Base-by-base conservation (phyloP, 306 rosid genomes). In the Elaeagnus macrophylla region DNA sequence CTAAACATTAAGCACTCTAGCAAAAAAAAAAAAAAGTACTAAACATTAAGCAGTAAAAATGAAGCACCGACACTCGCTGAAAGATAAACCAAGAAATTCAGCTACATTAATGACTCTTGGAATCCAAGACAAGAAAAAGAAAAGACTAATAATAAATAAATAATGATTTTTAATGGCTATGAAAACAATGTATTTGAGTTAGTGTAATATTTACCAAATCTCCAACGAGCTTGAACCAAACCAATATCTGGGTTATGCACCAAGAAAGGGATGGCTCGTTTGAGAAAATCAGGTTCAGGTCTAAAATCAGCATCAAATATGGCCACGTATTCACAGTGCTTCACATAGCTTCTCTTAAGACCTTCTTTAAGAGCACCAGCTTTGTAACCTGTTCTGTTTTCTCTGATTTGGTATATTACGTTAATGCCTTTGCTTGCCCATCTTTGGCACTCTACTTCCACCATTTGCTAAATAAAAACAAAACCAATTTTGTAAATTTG, bases 341-440 rank as follows among this genome's bases (percentile, higher is more conserved):
- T 87, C 0, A 93, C 99, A 50, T 93, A 93, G 76, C 73, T 80
- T 12, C 95, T 81, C 54, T 93, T 93, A 2, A 93, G 76, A 0
- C 99, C 99, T 73, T 93, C 99, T 60, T 93, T 93, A 2, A 93
- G 66, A 20, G 99, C 99, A 7, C 99, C 99, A 0, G 99, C 99
- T 72, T 93, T 93, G 84, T 93, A 93, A 0, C 99, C 96, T 0
- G 56, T 64, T 55, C 99, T 75, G 17, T 18, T 84, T 18, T 93
- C 99, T 74, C 99, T 81, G 40, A 93, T 86, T 81, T 93, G 99
- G 70, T 93, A 93, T 16, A 54, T 69, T 39, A 93, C 79, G 75
- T 93, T 82, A 6, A 93, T 38, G 42, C 99, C 99, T 68, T 93
- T 93, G 67, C 88, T 82, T 1, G 94, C 99, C 99, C 99, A 93